These are phyloP conservation scores for Beauveria scarabaeidicola DNA, from an alignment of 2,329 filamentous ascomycete genomes.

Conservation along the genomic window DNA sequence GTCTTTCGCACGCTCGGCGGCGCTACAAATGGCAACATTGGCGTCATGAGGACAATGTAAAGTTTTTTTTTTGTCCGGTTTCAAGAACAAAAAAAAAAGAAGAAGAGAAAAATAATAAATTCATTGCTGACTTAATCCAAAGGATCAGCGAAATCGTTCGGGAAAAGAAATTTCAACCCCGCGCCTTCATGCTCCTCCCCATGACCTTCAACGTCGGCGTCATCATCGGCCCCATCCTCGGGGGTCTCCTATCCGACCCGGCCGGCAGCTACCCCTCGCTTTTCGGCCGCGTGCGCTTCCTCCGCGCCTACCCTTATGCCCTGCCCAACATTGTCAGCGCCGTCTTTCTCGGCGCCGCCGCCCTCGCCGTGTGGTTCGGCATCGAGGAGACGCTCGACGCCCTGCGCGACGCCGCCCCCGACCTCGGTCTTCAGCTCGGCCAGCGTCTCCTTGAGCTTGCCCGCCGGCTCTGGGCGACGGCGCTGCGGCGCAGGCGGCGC, in stretches of 20 bases:
- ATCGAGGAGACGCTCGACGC: slow-evolving; percentile 46
- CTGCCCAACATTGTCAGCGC: slow-evolving; percentile 46
- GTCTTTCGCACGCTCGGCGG: slow-evolving; percentile 61
- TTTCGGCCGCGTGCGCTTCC: slow-evolving; percentile 39
- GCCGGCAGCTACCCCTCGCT: slow-evolving; percentile 46
- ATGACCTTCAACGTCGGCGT: slow-evolving; percentile 68
- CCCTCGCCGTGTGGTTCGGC: slow-evolving; percentile 38
- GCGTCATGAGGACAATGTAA: slow-evolving; percentile 67
- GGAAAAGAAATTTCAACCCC: slow-evolving; percentile 55
- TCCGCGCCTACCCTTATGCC: slow-evolving; percentile 44
- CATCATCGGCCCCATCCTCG: slow-evolving; percentile 60
- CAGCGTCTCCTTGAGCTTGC: slow-evolving; percentile 24
- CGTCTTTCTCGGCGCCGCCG: slow-evolving; percentile 35
- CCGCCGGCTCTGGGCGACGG: slow-evolving; percentile 16
- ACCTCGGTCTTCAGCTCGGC: slow-evolving; percentile 35
- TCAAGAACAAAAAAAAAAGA: neutral
- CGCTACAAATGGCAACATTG: slow-evolving; percentile 62
- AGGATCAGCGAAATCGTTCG: slow-evolving; percentile 62
- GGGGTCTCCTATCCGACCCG: slow-evolving; percentile 61
- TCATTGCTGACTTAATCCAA: neutral
- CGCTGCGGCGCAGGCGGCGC: neutral
- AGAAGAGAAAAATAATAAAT: neutral
- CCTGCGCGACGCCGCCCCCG: slow-evolving; percentile 25
- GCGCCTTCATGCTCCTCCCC: slow-evolving; percentile 66
- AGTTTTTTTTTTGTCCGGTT: slow-evolving; percentile 10